A percentile compares a stretch with the other conserved stretches of the same genome.
These are phyloP conservation scores for Kwoniella sp. DNA, from an alignment of 768 basidiomycete genomes.

Conservation along the genomic window DNA sequence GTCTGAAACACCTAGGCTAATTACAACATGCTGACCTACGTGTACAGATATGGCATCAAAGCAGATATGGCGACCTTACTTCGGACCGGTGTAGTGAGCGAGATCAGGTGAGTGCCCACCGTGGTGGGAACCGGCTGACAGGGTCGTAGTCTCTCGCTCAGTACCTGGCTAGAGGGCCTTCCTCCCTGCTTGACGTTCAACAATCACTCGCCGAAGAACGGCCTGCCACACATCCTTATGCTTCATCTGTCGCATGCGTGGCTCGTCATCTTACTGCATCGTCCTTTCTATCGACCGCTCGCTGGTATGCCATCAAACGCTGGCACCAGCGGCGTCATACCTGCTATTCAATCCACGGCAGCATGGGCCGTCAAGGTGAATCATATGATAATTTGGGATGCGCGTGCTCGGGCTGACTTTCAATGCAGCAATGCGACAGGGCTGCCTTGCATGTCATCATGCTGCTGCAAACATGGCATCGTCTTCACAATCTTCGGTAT, in stretches of 20 bases:
- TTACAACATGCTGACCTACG: neutral
- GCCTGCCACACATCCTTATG: constrained; percentile 46
- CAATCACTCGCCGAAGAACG: constrained; percentile 37
- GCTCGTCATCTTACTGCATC: constrained; percentile 46
- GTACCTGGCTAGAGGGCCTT: constrained; percentile 41
- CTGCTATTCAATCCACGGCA: constrained; percentile 18
- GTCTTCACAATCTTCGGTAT: constrained; percentile 34
- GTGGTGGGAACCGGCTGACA: too few species aligned
- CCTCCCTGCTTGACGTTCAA: constrained; percentile 35
- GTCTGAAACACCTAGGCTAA: neutral
- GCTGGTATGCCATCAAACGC: constrained; percentile 19
- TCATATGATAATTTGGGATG: neutral
- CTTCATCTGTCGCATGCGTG: constrained; percentile 46
- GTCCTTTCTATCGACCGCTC: constrained; percentile 45
- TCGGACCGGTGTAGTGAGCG: constrained; percentile 34
- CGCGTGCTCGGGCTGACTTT: neutral
- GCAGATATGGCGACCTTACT: constrained; percentile 33
- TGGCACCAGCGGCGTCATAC: constrained; percentile 9
- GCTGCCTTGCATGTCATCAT: constrained; percentile 31
- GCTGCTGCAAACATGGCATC: constrained; percentile 37
- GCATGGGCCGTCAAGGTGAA: constrained; percentile 40
- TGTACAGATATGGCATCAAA: constrained; percentile 40
- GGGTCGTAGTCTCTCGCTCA: constrained; percentile 43
- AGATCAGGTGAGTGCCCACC: constrained; percentile 39
- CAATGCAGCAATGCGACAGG: constrained; percentile 34